Evolutionary conservation across 2,329 filamentous ascomycete genomes (phyloP).

Genomic region (Catunica adiposa): DNA sequence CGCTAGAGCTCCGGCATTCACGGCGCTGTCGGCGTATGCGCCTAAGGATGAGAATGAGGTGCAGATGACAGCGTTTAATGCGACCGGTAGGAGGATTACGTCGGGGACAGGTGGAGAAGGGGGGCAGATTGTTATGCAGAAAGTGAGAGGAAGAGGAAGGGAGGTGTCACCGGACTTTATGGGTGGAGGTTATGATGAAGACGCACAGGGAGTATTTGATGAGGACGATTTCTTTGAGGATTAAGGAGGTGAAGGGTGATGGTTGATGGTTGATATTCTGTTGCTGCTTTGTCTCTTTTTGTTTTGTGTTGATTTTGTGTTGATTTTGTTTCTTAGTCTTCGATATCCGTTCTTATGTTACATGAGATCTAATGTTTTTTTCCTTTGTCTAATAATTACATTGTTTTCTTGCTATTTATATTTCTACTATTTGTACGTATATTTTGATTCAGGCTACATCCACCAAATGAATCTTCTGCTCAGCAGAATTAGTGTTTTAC

Average conservation of each 20-base stretch:
- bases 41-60: constrained; percentile 17
- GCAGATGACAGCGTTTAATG: constrained; percentile 45
- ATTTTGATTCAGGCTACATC: too few species aligned
- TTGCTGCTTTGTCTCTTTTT: background rate
- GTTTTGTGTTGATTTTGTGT: background rate
- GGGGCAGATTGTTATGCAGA: constrained; percentile 17
- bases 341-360: background rate
- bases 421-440: too few species aligned
- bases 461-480: too few species aligned
- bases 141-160: constrained; percentile 18
- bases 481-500: too few species aligned
- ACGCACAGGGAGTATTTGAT: constrained; percentile 44
- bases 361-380: background rate
- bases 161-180: constrained; percentile 48
- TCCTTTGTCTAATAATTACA: background rate
- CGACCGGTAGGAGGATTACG: constrained; percentile 39
- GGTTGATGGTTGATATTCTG: background rate
- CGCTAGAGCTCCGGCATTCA: constrained; percentile 31
- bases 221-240: constrained; percentile 43
- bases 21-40: constrained; percentile 19
- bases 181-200: constrained; percentile 42
- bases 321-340: constrained; percentile 2
- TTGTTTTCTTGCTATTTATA: too few species aligned
- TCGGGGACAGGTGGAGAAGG: constrained; percentile 19
- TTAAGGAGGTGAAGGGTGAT: constrained; percentile 17